Conservation (phyloP, 495 filamentous ascomycete genomes). For the Apodospora peruviana region DNA sequence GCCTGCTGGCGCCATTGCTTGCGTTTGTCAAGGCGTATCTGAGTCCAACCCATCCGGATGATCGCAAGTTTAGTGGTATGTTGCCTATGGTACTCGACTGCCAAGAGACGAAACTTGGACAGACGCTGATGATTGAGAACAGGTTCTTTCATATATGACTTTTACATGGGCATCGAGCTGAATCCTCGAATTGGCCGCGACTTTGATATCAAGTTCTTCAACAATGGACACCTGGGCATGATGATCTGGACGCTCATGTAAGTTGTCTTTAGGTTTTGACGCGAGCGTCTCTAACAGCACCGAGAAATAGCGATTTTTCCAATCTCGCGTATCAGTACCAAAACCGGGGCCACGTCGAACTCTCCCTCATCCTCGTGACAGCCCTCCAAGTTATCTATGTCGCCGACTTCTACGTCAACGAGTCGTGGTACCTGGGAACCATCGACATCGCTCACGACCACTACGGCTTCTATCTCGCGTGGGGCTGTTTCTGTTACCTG, state of each 20-base stretch:
- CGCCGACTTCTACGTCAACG: slow-evolving; percentile 47
- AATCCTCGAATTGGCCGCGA: slow-evolving; percentile 42
- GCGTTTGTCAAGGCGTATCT: slow-evolving; percentile 37
- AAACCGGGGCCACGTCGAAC: slow-evolving; percentile 35
- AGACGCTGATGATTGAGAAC: slow-evolving; percentile 4
- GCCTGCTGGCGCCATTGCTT: slow-evolving; percentile 30
- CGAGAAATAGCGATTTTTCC: slow-evolving; percentile 34
- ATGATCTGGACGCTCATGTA: slow-evolving; percentile 22
- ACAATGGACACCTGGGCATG: slow-evolving; percentile 41
- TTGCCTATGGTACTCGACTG: too few relatives aligned
- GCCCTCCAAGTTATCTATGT: slow-evolving; percentile 42
- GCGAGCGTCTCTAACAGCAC: too few relatives aligned
- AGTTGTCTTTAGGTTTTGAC: too few relatives aligned
- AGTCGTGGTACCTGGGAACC: slow-evolving; percentile 46
- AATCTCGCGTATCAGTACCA: slow-evolving; percentile 44
- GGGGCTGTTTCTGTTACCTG: slow-evolving; percentile 41
- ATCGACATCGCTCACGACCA: slow-evolving; percentile 50
- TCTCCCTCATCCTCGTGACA: slow-evolving; percentile 39
- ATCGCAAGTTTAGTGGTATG: slow-evolving; percentile 40
- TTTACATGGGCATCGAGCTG: slow-evolving; percentile 44
- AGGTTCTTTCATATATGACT: slow-evolving; percentile 40
- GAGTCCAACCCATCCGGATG: slow-evolving; percentile 32
- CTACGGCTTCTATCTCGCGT: slow-evolving; percentile 48
- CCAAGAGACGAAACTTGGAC: not conserved
- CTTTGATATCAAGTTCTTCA: slow-evolving; percentile 48